Conservation (phyloP, 106 monocot species). For the Platanthera guangdongensis region DNA sequence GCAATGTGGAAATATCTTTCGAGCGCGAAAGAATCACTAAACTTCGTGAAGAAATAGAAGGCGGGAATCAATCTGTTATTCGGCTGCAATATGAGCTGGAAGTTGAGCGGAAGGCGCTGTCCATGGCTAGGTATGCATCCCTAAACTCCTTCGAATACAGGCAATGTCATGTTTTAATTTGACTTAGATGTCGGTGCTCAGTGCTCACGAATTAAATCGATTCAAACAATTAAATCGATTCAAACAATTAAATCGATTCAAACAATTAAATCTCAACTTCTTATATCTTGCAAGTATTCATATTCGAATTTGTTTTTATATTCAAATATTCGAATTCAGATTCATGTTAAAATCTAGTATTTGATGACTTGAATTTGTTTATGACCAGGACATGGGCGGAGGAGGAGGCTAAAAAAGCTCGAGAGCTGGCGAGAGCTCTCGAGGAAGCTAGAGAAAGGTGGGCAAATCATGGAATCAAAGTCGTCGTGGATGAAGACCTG, state of each 20-base stretch:
- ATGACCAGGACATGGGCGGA: constrained; percentile 82
- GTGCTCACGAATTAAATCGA: too few species aligned
- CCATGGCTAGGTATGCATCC: constrained; percentile 70
- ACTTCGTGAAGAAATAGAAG: constrained; percentile 62
- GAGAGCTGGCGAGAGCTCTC: constrained; percentile 78
- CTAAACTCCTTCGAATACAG: background rate
- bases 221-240: too few species aligned
- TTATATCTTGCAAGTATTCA: too few species aligned
- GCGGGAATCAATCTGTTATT: constrained; percentile 55
- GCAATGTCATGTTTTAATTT: background rate
- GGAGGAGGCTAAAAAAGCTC: constrained; percentile 84
- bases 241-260: too few species aligned
- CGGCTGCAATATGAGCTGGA: constrained; percentile 89
- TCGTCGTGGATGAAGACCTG: constrained; percentile 77
- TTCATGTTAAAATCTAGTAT: background rate
- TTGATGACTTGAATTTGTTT: background rate
- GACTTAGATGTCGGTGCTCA: background rate
- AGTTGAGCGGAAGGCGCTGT: constrained; percentile 89
- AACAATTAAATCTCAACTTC: too few species aligned
- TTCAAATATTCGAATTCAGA: too few species aligned
- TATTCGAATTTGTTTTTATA: too few species aligned
- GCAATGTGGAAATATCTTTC: constrained; percentile 63
- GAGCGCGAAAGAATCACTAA: constrained; percentile 65
- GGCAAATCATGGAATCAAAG: constrained; percentile 80
- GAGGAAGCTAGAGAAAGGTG: constrained; percentile 80